phyloP scores from a whole-genome alignment of 495 filamentous ascomycete genomes.

The Aspergillus incahuasiensis region DNA sequence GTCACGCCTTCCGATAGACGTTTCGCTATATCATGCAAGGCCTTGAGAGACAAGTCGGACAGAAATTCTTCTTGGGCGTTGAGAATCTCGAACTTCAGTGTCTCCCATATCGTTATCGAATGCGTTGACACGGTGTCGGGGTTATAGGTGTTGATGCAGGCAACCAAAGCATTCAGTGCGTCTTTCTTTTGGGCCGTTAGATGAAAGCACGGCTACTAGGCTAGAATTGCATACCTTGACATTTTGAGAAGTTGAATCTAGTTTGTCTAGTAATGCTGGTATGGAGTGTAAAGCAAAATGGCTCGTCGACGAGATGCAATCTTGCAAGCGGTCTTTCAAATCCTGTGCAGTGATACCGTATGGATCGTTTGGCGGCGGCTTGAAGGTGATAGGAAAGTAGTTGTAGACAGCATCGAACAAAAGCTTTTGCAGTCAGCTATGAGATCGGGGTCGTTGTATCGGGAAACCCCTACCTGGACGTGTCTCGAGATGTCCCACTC shows the following conservation, averaged over 20 bases:
- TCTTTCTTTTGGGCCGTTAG: constrained; percentile 54
- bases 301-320: constrained; percentile 65
- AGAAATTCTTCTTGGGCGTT: constrained; percentile 70
- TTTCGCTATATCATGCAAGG: constrained; percentile 51
- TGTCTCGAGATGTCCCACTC: constrained; percentile 66
- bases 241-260: constrained; percentile 69
- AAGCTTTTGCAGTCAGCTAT: constrained; percentile 39
- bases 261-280: constrained; percentile 66
- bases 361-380: constrained; percentile 69
- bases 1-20: constrained; percentile 52
- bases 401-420: constrained; percentile 73
- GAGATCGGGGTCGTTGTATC: neutral
- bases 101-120: constrained; percentile 67
- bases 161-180: constrained; percentile 60
- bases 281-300: constrained; percentile 66
- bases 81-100: constrained; percentile 72
- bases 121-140: constrained; percentile 60
- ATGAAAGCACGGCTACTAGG: too few species aligned
- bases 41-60: constrained; percentile 55
- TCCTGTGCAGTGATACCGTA: constrained; percentile 72
- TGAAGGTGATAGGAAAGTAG: constrained; percentile 76
- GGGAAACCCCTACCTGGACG: constrained; percentile 48
- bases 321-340: constrained; percentile 63
- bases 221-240: constrained; percentile 52
- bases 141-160: constrained; percentile 58